These are phyloP conservation scores for Trichoderma erinaceum DNA, from an alignment of 495 filamentous ascomycete genomes.

Conservation along the genomic window DNA sequence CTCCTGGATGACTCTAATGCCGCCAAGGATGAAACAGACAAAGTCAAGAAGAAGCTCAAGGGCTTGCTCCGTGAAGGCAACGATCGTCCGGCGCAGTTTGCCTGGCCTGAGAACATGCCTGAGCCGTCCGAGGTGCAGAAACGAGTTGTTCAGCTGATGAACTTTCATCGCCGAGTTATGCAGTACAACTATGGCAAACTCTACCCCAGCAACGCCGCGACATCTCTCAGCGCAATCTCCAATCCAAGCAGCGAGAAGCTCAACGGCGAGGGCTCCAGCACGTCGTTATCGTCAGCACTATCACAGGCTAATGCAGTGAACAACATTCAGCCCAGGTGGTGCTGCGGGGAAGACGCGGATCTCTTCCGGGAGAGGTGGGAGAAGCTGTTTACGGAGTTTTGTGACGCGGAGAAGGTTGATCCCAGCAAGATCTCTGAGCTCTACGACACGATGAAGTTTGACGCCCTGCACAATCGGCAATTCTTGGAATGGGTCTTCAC, in stretches of 20 bases:
- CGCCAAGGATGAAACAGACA: conserved; percentile 99
- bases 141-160: conserved; percentile 94
- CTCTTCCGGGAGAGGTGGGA: conserved; percentile 97
- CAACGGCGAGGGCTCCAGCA: conserved; percentile 31
- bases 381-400: conserved; percentile 95
- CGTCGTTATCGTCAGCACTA: conserved; percentile 38
- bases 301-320: conserved; percentile 54
- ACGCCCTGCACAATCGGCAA: conserved; percentile 90
- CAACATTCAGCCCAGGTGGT: conserved; percentile 85
- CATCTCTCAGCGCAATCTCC: conserved; percentile 50
- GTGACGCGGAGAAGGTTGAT: conserved; percentile 93
- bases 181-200: conserved; percentile 80
- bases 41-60: conserved; percentile 98
- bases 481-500: conserved; percentile 99
- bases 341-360: conserved; percentile 89
- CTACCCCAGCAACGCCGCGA: conserved; percentile 50
- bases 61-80: conserved; percentile 80
- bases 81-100: conserved; percentile 84
- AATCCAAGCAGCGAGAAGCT: conserved; percentile 38
- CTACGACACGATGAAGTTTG: conserved; percentile 99
- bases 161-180: conserved; percentile 93
- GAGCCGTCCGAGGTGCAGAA: conserved; percentile 86
- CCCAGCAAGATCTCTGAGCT: conserved; percentile 96
- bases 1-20: conserved; percentile 95
- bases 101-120: conserved; percentile 93